Conservation (phyloP, 805 yeast genomes). For the Hanseniaspora occidentalis region DNA sequence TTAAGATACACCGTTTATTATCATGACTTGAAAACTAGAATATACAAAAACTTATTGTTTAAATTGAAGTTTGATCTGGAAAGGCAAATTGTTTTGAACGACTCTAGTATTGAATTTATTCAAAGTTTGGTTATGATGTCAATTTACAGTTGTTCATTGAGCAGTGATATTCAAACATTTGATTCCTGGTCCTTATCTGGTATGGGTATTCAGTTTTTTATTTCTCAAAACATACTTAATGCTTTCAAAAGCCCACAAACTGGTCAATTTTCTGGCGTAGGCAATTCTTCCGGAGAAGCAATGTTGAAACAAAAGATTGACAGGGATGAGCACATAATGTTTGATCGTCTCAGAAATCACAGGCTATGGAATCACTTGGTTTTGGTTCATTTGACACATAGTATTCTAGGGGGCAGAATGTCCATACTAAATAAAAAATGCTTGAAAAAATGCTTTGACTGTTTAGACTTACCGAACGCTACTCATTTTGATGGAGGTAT, state of each 20-base stretch:
- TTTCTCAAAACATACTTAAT: background rate
- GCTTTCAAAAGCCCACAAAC: background rate
- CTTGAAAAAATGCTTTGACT: conserved; percentile 43
- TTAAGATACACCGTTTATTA: conserved; percentile 32
- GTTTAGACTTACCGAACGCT: conserved; percentile 43
- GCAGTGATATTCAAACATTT: conserved; percentile 37
- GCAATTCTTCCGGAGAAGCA: too few species aligned
- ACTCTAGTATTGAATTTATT: conserved; percentile 40
- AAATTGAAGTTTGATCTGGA: conserved; percentile 40
- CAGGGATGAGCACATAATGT: conserved; percentile 25
- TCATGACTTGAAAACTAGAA: conserved; percentile 25
- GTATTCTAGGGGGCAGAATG: conserved; percentile 54
- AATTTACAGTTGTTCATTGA: conserved; percentile 50
- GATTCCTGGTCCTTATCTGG: conserved; percentile 67
- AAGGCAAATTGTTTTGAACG: conserved; percentile 31
- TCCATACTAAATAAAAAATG: conserved; percentile 49
- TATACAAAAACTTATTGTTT: conserved; percentile 32
- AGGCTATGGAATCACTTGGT: conserved; percentile 64
- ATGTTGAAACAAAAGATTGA: conserved; percentile 3
- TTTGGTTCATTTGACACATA: conserved; percentile 53
- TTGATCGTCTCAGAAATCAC: conserved; percentile 38
- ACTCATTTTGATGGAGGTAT: conserved; percentile 76
- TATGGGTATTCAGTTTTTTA: conserved; percentile 37
- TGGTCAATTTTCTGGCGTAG: too few species aligned
- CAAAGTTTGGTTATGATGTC: conserved; percentile 58